Evolutionary conservation across 179 eudicot genomes (phyloP), one percentile per base, ranked within the genome.

Genomic region (Actinidia chinensis): DNA sequence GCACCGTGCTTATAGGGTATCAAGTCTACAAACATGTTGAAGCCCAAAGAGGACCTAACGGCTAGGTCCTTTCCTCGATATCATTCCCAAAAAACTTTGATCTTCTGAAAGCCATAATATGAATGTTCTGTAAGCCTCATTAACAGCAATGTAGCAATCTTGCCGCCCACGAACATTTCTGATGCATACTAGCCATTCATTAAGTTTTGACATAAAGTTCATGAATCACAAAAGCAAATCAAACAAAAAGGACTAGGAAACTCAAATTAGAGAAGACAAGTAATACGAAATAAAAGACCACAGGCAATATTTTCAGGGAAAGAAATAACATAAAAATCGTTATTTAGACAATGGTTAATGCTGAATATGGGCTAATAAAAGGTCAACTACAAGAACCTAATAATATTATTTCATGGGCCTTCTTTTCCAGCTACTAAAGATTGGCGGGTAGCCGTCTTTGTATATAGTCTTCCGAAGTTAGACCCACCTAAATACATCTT

Each of bases 51-150:
- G 90, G 86, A 76, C 98, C 95, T 78, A 93, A 84, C 69, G 98
- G 91, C 81, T 78, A 87, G 58, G 97, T 92, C 71, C 96, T 97
- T 78, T 94, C 97, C 87, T 90, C 89, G 76, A 94, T 94, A 83
- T 94, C 98, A 79, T 94, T 97, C 98, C 98, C n/a, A n/a, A 94
- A 90, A 94, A 94, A 54, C 90, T 88, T 78, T 94, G 98, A 79
- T 94, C 98, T 80, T 89, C 93, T 77, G 97, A 92, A 68, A 94
- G 85, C 94, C 94, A 94, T 73, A 91, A 78, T 81, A 94, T 89
- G 67, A 94, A 91, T 11, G 97, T 94, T 81, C 98, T 52, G 96
- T 94, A 48, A 94, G 96, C 81, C 92, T 93, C 98, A 95, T 93
- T 70, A 91, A 86, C 60, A 95, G 83, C 83, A 95, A 76, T 7